A percentile compares a stretch with the other conserved stretches of the same genome.
Evolutionary conservation across 1,284 basidiomycete species (phyloP).

Genomic region (Ganoderma leucocontextum): DNA sequence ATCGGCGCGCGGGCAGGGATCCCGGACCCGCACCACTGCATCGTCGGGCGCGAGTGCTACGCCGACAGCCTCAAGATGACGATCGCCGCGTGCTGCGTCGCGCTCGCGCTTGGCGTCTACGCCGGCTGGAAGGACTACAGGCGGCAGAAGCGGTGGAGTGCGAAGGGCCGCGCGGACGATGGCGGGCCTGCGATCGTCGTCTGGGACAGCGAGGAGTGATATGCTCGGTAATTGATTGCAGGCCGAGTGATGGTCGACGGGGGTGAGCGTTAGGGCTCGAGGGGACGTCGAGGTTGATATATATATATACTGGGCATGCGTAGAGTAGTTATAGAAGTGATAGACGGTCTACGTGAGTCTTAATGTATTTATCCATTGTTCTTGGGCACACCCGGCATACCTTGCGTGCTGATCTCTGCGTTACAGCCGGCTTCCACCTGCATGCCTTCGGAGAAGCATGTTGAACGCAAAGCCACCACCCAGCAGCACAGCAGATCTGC

Average conservation of each 20-base stretch:
- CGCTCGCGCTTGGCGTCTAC: conserved; percentile 56
- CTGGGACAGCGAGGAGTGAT: conserved; percentile 41
- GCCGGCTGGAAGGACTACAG: conserved; percentile 56
- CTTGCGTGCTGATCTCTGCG: not conserved
- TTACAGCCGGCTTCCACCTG: too few relatives aligned
- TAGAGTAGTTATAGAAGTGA: not conserved
- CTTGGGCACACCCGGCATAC: not conserved
- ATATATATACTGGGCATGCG: too few relatives aligned
- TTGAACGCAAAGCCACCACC: too few relatives aligned
- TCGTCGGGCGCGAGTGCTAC: conserved; percentile 61
- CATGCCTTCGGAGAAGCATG: too few relatives aligned
- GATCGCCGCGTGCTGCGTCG: conserved; percentile 52
- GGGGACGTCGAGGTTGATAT: too few relatives aligned
- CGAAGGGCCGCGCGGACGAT: conserved; percentile 16
- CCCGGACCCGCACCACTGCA: conserved; percentile 52
- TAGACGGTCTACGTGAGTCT: not conserved
- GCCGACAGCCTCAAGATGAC: conserved; percentile 60
- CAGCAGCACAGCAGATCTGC: too few relatives aligned
- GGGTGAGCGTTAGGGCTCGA: too few relatives aligned
- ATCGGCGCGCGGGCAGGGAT: conserved; percentile 35
- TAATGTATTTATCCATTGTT: not conserved
- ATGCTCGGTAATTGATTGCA: not conserved
- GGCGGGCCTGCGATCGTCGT: conserved; percentile 32
- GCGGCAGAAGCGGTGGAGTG: conserved; percentile 34
- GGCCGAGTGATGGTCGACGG: too few relatives aligned